These are phyloP conservation scores for Amylostereum areolatum DNA, from an alignment of 1,284 basidiomycete genomes.

Conservation along the genomic window DNA sequence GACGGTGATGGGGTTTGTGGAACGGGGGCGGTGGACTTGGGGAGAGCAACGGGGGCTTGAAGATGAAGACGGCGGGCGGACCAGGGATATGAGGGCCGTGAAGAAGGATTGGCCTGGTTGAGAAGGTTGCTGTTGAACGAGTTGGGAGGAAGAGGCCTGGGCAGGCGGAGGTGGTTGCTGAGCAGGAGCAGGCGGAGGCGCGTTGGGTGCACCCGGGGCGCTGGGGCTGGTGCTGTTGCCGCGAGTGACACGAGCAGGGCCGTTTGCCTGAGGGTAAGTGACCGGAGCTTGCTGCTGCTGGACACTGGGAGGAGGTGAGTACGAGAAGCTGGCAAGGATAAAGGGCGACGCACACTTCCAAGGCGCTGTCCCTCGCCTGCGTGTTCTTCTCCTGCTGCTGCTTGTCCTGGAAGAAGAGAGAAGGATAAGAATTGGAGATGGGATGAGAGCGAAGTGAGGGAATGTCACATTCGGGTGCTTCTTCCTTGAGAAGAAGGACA, in stretches of 20 bases:
- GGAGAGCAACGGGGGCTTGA: constrained; percentile 55
- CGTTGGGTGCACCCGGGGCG: background rate
- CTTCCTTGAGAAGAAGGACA: constrained; percentile 88
- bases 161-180: constrained; percentile 23
- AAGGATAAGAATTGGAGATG: constrained; percentile 22
- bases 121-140: constrained; percentile 8
- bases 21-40: constrained; percentile 53
- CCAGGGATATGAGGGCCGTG: constrained; percentile 73
- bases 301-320: constrained; percentile 15
- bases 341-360: constrained; percentile 24
- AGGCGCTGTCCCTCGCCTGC: constrained; percentile 9
- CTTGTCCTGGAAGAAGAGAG: constrained; percentile 1
- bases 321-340: constrained; percentile 17
- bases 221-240: constrained; percentile 1
- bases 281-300: constrained; percentile 8
- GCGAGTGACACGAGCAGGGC: constrained; percentile 3
- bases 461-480: constrained; percentile 40
- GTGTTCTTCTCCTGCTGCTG: constrained; percentile 7
- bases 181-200: constrained; percentile 11
- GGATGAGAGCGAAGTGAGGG: constrained; percentile 46
- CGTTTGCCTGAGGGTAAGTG: constrained; percentile 1
- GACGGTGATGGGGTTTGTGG: constrained; percentile 64
- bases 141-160: constrained; percentile 17
- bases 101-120: constrained; percentile 20
- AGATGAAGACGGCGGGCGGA: constrained; percentile 63